Percentiles rank a stretch among this genome's conserved stretches.
These are phyloP conservation scores for Tritrichomonas foetus DNA, from an alignment of 208 protist species.

Conservation along the genomic window DNA sequence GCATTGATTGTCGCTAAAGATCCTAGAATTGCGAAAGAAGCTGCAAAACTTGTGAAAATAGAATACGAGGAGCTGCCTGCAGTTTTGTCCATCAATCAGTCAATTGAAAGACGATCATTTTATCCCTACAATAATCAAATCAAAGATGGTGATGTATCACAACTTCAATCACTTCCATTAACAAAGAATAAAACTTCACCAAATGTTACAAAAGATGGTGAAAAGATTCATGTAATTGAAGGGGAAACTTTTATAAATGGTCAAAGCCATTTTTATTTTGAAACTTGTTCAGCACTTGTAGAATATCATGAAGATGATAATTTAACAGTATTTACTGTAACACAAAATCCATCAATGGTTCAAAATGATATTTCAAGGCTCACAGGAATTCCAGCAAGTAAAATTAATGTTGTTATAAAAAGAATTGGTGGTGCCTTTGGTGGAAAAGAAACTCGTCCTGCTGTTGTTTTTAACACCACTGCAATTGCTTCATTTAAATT, in stretches of 20 bases:
- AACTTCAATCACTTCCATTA: no score
- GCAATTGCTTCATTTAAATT: constrained; percentile 64
- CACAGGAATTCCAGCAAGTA: constrained; percentile 44
- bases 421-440: constrained; percentile 78
- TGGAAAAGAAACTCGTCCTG: constrained; percentile 72
- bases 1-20: constrained; percentile 65
- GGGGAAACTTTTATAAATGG: constrained; percentile 59
- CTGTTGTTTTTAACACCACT: constrained; percentile 53
- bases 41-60: constrained; percentile 56
- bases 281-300: constrained; percentile 61
- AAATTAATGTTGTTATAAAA: constrained; percentile 54
- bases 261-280: constrained; percentile 81
- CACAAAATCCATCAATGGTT: constrained; percentile 71
- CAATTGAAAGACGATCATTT: constrained; percentile 49
- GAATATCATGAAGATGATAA: constrained; percentile 64
- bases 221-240: constrained; percentile 54
- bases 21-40: constrained; percentile 21
- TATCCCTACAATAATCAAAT: constrained; percentile 46
- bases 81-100: constrained; percentile 61
- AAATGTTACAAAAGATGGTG: constrained; percentile 50
- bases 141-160: constrained; percentile 60
- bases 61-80: constrained; percentile 57
- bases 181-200: no score
- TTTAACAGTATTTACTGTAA: constrained; percentile 60
- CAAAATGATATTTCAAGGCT: constrained; percentile 54